phyloP scores from a whole-genome alignment of 2,329 filamentous ascomycete species.

The Aspergillus luchuensis region DNA sequence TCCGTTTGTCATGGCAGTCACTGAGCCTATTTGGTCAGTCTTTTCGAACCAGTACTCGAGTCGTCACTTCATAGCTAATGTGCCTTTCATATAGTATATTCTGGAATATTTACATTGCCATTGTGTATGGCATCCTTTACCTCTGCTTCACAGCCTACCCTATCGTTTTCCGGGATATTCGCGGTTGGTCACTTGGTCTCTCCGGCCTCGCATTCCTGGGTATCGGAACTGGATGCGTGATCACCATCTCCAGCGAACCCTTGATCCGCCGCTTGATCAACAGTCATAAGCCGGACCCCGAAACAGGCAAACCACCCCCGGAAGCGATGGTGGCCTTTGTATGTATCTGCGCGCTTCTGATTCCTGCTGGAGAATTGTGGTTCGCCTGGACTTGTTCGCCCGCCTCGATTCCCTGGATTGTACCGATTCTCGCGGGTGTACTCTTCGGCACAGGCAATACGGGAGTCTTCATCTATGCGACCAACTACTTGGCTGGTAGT shows the following conservation, averaged over 20 bases:
- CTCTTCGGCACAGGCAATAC: conserved; percentile 78
- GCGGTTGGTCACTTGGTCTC: conserved; percentile 74
- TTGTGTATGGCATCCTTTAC: conserved; percentile 85
- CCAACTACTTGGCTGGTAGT: conserved; percentile 75
- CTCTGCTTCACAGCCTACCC: conserved; percentile 91
- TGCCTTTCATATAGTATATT: conserved; percentile 56
- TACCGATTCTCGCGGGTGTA: conserved; percentile 74
- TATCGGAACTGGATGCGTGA: conserved; percentile 60
- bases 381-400: conserved; percentile 90
- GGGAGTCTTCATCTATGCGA: conserved; percentile 77
- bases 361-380: conserved; percentile 76
- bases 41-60: background rate
- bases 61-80: conserved; percentile 5
- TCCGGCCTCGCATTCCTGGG: conserved; percentile 79
- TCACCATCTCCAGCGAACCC: conserved; percentile 61
- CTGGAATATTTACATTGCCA: conserved; percentile 70
- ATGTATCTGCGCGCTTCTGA: conserved; percentile 72
- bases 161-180: conserved; percentile 72
- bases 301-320: conserved; percentile 71
- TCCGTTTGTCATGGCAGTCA: conserved; percentile 74
- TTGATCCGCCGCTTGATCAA: conserved; percentile 77
- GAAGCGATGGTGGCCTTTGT: conserved; percentile 82
- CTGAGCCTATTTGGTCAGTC: conserved; percentile 78
- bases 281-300: conserved; percentile 70
- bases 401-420: conserved; percentile 75